Percentiles rank a stretch among this genome's conserved stretches.
phyloP scores from a whole-genome alignment of 768 basidiomycete genomes.

The Leccinum longicurvipes region DNA sequence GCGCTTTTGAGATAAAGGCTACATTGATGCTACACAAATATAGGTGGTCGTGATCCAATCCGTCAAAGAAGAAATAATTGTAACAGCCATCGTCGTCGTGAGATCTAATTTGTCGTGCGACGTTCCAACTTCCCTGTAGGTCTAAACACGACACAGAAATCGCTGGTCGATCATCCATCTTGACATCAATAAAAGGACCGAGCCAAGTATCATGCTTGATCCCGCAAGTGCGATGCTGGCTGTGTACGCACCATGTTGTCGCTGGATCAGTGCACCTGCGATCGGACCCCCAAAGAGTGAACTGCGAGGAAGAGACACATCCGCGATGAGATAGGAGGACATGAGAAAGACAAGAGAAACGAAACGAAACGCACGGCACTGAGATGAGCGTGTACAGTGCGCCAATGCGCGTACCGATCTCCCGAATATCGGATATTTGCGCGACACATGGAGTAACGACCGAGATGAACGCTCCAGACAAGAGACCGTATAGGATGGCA shows the following conservation, averaged over 20 bases:
- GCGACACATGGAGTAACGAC: conserved; percentile 66
- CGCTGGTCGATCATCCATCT: conserved; percentile 43
- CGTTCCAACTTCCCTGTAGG: not conserved
- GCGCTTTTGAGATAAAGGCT: conserved; percentile 23
- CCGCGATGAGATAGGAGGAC: not conserved
- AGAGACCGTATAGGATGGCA: conserved; percentile 57
- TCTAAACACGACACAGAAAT: conserved; percentile 46
- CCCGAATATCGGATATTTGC: conserved; percentile 56
- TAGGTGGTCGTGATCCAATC: conserved; percentile 16
- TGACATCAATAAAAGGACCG: conserved; percentile 51
- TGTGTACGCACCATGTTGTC: conserved; percentile 41
- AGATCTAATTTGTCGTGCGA: not conserved
- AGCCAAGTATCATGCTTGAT: conserved; percentile 54
- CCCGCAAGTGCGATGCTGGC: conserved; percentile 62
- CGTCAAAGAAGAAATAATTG: conserved; percentile 1
- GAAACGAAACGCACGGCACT: conserved; percentile 56
- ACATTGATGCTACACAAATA: conserved; percentile 27
- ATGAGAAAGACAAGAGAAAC: not conserved
- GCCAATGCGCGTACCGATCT: conserved; percentile 63
- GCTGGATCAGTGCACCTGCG: conserved; percentile 55
- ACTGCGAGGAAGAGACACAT: conserved; percentile 30
- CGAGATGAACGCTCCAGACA: conserved; percentile 66
- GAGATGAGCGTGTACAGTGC: conserved; percentile 63
- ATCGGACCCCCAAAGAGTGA: conserved; percentile 62
- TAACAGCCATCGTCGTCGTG: not conserved